Percentiles rank a stretch among this genome's conserved stretches.
These are phyloP conservation scores for Wickerhamomyces strasburgensis DNA, from an alignment of 805 yeast species.

Conservation along the genomic window DNA sequence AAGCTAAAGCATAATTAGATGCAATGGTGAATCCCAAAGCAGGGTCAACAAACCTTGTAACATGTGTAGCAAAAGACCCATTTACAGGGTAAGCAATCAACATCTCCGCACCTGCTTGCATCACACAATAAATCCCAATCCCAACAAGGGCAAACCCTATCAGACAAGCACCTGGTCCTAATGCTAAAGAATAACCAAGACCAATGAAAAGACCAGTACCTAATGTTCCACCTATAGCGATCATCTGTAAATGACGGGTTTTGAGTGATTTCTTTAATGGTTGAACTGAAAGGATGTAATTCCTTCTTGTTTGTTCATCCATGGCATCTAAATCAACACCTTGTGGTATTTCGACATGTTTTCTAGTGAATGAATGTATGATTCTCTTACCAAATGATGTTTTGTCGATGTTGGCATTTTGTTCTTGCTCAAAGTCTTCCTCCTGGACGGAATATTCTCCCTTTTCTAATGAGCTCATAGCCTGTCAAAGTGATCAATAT, in stretches of 20 bases:
- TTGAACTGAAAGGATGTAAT: constrained; percentile 33
- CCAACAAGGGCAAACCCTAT: constrained; percentile 54
- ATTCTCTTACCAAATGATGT: constrained; percentile 1
- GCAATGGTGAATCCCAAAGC: constrained; percentile 52
- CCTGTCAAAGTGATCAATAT: no score
- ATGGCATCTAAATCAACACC: constrained; percentile 19
- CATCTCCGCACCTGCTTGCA: constrained; percentile 55
- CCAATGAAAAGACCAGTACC: constrained; percentile 72
- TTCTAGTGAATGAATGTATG: constrained; percentile 23
- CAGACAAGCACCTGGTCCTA: constrained; percentile 64
- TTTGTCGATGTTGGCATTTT: no score
- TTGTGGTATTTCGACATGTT: constrained; percentile 13
- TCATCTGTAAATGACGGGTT: constrained; percentile 58
- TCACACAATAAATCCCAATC: constrained; percentile 52
- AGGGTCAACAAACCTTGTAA: constrained; percentile 50
- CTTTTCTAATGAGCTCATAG: no score
- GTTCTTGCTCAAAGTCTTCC: no score
- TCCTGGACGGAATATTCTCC: no score
- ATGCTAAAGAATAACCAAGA: constrained; percentile 49
- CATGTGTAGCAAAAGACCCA: constrained; percentile 49
- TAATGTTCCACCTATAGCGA: constrained; percentile 67
- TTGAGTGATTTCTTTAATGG: constrained; percentile 35
- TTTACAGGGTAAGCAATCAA: constrained; percentile 48
- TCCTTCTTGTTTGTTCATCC: constrained; percentile 21
- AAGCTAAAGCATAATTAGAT: constrained; percentile 49